Conservation (phyloP, 805 yeast genomes). For the Teunomyces tritomae region DNA sequence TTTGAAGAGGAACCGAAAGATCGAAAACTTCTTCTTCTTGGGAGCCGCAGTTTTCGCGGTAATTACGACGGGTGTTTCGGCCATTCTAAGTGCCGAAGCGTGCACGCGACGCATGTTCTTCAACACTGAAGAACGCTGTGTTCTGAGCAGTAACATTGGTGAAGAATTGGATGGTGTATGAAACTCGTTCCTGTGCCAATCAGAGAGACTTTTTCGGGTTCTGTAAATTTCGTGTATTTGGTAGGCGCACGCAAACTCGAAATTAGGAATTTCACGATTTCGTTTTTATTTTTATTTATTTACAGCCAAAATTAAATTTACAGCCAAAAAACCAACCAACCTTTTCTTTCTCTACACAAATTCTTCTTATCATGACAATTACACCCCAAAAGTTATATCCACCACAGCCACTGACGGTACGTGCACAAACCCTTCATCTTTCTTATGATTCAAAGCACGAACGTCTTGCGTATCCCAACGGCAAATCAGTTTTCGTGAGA, state of each 20-base stretch:
- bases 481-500: conserved; percentile 74
- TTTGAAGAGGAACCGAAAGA: conserved; percentile 30
- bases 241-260: not conserved
- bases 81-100: not conserved
- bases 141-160: conserved; percentile 1
- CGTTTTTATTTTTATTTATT: too few relatives aligned
- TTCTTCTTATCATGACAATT: conserved; percentile 25
- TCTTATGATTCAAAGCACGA: conserved; percentile 71
- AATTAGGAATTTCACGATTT: not conserved
- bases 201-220: not conserved
- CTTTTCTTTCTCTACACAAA: not conserved
- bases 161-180: not conserved
- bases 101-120: conserved; percentile 2
- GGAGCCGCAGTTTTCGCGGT: conserved; percentile 4
- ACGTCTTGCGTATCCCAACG: conserved; percentile 76
- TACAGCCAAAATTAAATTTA: not conserved
- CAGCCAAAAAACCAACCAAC: not conserved
- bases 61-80: conserved; percentile 2
- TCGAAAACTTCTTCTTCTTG: conserved; percentile 27
- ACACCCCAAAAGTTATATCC: conserved; percentile 45
- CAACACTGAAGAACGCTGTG: conserved; percentile 1
- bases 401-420: conserved; percentile 75
- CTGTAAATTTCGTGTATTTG: not conserved
- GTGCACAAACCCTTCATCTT: conserved; percentile 68
- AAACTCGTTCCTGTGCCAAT: conserved; percentile 1